These are phyloP conservation scores for Puccinellia tenuiflora DNA, from an alignment of 176 grass and related monocot species.

Conservation along the genomic window DNA sequence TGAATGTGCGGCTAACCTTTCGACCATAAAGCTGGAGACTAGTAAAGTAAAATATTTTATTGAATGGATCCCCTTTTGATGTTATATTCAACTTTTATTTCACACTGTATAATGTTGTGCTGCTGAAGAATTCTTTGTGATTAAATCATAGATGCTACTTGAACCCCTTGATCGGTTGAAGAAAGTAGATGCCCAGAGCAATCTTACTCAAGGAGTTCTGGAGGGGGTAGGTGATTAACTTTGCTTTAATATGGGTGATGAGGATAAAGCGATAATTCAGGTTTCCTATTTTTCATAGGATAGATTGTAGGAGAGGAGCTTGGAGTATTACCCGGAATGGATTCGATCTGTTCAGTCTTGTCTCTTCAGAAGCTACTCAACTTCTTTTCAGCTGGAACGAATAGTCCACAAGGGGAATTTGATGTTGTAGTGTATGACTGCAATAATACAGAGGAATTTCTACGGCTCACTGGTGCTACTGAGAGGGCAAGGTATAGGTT, in stretches of 20 bases:
- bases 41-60: slow-evolving; percentile 58
- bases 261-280: slow-evolving; percentile 25
- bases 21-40: slow-evolving; percentile 67
- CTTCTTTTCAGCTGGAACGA: slow-evolving; percentile 60
- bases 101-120: background rate
- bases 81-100: background rate
- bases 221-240: slow-evolving; percentile 55
- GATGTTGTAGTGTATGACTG: slow-evolving; percentile 85
- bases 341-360: slow-evolving; percentile 61
- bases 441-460: slow-evolving; percentile 68
- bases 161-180: slow-evolving; percentile 80
- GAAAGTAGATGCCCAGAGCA: slow-evolving; percentile 69
- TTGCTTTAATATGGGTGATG: background rate
- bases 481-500: slow-evolving; percentile 74
- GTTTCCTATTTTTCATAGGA: slow-evolving; percentile 50
- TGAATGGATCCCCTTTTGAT: background rate
- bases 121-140: background rate
- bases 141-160: slow-evolving; percentile 61
- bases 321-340: slow-evolving; percentile 86
- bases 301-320: slow-evolving; percentile 94
- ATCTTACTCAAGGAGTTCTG: slow-evolving; percentile 89
- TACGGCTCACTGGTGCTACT: slow-evolving; percentile 63
- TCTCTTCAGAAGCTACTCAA: slow-evolving; percentile 70
- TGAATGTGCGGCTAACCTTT: slow-evolving; percentile 52
- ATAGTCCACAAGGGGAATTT: slow-evolving; percentile 45